These are phyloP conservation scores for Zymoseptoria crescenta DNA, from an alignment of 2,329 filamentous ascomycete genomes.

Conservation along the genomic window DNA sequence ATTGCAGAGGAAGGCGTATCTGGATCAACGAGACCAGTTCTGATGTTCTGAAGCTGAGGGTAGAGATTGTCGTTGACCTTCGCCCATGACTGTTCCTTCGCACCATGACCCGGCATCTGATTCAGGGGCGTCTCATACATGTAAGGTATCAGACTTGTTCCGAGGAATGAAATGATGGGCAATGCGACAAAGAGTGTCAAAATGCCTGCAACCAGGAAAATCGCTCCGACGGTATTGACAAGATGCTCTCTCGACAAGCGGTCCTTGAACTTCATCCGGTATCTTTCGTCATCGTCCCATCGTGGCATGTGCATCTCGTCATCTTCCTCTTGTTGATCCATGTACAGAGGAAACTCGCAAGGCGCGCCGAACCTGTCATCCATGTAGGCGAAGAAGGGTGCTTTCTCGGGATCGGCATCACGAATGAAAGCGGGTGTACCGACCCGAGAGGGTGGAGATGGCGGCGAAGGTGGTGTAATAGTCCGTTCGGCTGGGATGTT, in stretches of 20 bases:
- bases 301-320: slow-evolving; percentile 48
- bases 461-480: slow-evolving; percentile 2
- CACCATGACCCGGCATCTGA: slow-evolving; percentile 29
- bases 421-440: slow-evolving; percentile 24
- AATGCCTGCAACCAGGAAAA: slow-evolving; percentile 41
- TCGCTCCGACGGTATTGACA: slow-evolving; percentile 36
- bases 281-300: slow-evolving; percentile 41
- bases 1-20: slow-evolving; percentile 43
- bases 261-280: slow-evolving; percentile 38
- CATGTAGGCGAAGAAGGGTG: slow-evolving; percentile 33
- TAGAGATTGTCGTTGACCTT: slow-evolving; percentile 43
- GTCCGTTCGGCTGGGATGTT: slow-evolving; percentile 1
- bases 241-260: slow-evolving; percentile 40
- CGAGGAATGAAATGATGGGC: slow-evolving; percentile 42
- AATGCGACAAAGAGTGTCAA: slow-evolving; percentile 44
- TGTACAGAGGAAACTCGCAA: slow-evolving; percentile 39
- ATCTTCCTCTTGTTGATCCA: slow-evolving; percentile 45
- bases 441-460: slow-evolving; percentile 6
- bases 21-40: slow-evolving; percentile 44
- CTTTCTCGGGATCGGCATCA: slow-evolving; percentile 29
- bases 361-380: slow-evolving; percentile 43
- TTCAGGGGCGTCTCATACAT: slow-evolving; percentile 34
- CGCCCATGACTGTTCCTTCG: slow-evolving; percentile 34
- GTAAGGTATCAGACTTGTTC: slow-evolving; percentile 34
- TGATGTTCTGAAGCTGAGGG: slow-evolving; percentile 41